Evolutionary conservation across 23 red algal species (phyloP).

Genomic region (Gracilaria gracilis): DNA sequence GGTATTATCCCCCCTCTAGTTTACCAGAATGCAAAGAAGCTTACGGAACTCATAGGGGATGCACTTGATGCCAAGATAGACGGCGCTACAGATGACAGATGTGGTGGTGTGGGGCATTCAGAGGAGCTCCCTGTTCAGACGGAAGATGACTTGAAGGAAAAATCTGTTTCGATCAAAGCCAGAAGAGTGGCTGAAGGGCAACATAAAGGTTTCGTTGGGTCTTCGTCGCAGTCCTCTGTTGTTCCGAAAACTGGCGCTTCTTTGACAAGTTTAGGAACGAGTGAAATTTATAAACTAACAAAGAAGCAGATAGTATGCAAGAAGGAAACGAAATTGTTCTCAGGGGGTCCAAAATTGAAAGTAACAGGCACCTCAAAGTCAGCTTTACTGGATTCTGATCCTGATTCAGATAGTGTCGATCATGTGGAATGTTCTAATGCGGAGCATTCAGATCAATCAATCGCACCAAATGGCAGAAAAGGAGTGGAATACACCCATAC

Average conservation of each 20-base stretch:
- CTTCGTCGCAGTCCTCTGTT: not conserved
- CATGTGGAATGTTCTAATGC: not conserved
- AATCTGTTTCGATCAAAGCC: not conserved
- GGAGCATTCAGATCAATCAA: not conserved
- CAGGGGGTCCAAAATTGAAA: not conserved
- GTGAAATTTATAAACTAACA: not conserved
- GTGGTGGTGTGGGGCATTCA: not conserved
- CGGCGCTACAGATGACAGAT: not conserved
- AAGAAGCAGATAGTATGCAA: not conserved
- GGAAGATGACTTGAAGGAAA: not conserved
- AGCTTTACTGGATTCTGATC: conserved; percentile 29
- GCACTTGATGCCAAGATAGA: conserved; percentile 53
- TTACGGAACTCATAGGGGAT: conserved; percentile 51
- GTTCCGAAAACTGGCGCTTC: not conserved
- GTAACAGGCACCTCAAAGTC: conserved; percentile 1
- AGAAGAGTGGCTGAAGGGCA: not conserved
- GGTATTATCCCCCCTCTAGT: conserved; percentile 46
- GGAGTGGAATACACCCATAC: too few relatives aligned
- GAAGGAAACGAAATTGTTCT: not conserved
- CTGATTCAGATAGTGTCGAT: conserved; percentile 10
- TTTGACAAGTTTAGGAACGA: not conserved
- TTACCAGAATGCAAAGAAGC: conserved; percentile 48
- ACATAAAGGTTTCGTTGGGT: not conserved
- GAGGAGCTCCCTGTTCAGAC: not conserved
- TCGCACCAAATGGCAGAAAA: not conserved